Evolutionary conservation across 441 rosid species (phyloP), one percentile per base, ranked within the genome.

Genomic region (Isatis lusitanica): DNA sequence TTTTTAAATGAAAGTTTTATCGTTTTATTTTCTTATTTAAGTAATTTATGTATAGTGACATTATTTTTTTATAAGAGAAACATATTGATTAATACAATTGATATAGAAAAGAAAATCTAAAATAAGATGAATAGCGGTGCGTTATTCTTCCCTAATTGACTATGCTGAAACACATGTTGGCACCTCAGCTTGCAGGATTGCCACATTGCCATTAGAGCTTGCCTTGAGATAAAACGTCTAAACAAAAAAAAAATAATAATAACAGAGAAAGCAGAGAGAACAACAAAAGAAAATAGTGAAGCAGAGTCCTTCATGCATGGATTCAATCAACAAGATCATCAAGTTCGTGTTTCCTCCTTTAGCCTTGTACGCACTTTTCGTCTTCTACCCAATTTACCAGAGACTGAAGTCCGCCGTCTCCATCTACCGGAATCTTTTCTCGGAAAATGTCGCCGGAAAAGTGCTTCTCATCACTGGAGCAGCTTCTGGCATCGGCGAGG

Each of bases 401-500:
- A 39, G 79, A 11, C 61, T 76, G 10, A 79, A 70, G 71, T 53
- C 44, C 13, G 17, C 28, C 8, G 9, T 62, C 21, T 65, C 53
- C 48, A 58, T 74, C 15, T 67, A 1, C 53, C 66, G 74, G 47
- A 63, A 73, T 33, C 1, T 75, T 0, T 55, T 33, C 71, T 15
- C 58, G 0, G 81, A 78, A 53, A 67, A 82, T 39, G 74, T 77
- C 0, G 74, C 83, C 18, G 82, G 84, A 28, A 84, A 80, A 80
- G 84, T 80, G 5, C 82, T 77, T 13, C 35, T 84, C 31, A 79
- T 84, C 55, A 80, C 88, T 18, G 82, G 83, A 15, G 83, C 83
- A 52, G 79, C 84, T 66, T 84, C 86, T 4, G 84, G 85, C 47
- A 77, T 84, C 12, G 86, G 86, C 15, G 78, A 84, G 81, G 84